Evolutionary conservation across 768 basidiomycete species (phyloP), one percentile per base, ranked within the genome.

Genomic region (Phlegmacium glaucopus): DNA sequence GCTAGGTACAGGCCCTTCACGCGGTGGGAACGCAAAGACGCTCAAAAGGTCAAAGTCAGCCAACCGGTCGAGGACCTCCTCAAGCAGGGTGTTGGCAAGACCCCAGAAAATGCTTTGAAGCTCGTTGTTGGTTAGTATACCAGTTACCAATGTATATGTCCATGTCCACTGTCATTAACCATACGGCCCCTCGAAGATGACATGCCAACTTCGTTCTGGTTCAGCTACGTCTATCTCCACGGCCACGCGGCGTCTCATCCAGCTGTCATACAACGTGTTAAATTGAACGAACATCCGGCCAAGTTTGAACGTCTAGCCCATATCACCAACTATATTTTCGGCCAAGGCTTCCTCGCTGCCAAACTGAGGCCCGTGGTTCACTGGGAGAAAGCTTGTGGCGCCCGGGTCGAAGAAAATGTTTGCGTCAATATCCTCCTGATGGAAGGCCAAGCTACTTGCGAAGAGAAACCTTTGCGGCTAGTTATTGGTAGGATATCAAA

Each of bases 261-360:
- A 11, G 55, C 61, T 13, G 67, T 73, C 29, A 62, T 65, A n/a
- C 77, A 77, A 53, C 72, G 73, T 27, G 51, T 76, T 51, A 72
- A 69, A 58, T 63, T 76, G 32, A 64, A 51, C 34, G 30, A 51
- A 12, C 52, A 65, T 32, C 30, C 44, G 10, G 52, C 51, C 28
- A 68, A 61, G 54, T 60, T 71, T 42, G 72, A 72, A 50, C 59
- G 63, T 18, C 49, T 77, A 16, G 72, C 73, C n/a, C 69, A 77
- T 46, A 52, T 77, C 45, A 76, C 74, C 42, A 78, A 77, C 64
- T 49, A 76, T 47, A 63, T 77, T 53, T 78, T 78, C 60, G 50
- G 40, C 17, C 63, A 64, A 29, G 69, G 70, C 1, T 78, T 67
- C 57, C 56, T 69, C 12, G 56, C 66, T 6, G 51, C 61, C n/a